Base-by-base conservation (phyloP, 2,329 filamentous ascomycete genomes). In the Polytolypa hystricis region DNA sequence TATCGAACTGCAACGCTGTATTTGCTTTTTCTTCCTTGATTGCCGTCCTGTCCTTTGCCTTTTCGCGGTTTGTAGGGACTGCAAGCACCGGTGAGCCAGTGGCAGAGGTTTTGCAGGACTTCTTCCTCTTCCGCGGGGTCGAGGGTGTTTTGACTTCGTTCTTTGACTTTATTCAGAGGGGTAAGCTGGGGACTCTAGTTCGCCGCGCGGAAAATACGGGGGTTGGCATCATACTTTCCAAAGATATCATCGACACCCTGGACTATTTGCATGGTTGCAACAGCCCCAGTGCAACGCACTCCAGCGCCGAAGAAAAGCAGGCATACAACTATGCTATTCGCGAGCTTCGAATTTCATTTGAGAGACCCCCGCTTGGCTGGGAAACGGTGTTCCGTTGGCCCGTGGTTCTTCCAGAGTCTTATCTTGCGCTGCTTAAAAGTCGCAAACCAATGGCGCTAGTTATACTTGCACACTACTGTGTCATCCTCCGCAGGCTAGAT, bases 381-480 rank as follows among this genome's bases (percentile, higher is more conserved):
- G 44, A 45, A n/a, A 44, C 41, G 32, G 72, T 75, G 7, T 81
- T 82, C 39, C 39, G 51, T 11, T 63, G 61, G 53, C 77, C 78
- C 1, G 76, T 78, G 10, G 77, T 74, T 2, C 74, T 81, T 4
- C 77, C 76, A 1, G 70, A 74, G 23, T 68, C 73, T 6, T 81
- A 75, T 46, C 69, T 82, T 30, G 72, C 78, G 31, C 62, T 81
- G 3, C 60, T 83, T 9, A 69, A 72, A 42, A 62, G 67, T 37
- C 69, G 71, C 39, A 67, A 72, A 9, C 77, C 77, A 1, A 71
- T 77, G 9, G 74, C 77, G 2, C 62, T 81, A 18, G 69, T 71
- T 20, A 74, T 80, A 23, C 65, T 81, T 1, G 77, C 76, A 5
- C 77, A 73, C 52, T 81, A 79, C 53, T 80, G 80, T 47, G 77